A percentile compares a stretch with the other conserved stretches of the same genome.
Evolutionary conservation across 306 rosid species (phyloP).

Genomic region (Chamaecrista fasciculata): DNA sequence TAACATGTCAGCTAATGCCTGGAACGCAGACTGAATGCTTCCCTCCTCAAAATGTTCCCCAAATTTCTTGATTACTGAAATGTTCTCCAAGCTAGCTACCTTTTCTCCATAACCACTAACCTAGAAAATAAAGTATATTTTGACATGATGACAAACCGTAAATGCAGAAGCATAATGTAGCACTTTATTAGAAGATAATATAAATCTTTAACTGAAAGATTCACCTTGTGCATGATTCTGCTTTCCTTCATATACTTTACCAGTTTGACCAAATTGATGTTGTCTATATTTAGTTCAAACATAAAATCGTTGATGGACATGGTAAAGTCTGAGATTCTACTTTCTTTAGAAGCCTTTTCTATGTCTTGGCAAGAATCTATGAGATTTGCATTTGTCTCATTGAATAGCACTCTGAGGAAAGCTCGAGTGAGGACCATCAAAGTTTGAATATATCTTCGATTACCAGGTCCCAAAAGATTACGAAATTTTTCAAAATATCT

Average conservation of each 20-base stretch:
- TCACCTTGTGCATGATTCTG: constrained; percentile 93
- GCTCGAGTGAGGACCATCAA: constrained; percentile 66
- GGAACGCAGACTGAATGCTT: constrained; percentile 78
- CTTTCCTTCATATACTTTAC: constrained; percentile 81
- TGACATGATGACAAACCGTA: constrained; percentile 11
- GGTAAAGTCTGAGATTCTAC: constrained; percentile 44
- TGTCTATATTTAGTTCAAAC: constrained; percentile 76
- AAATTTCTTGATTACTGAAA: constrained; percentile 21
- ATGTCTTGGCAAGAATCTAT: constrained; percentile 33
- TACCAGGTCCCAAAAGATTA: constrained; percentile 80
- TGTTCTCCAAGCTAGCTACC: constrained; percentile 43
- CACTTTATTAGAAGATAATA: constrained; percentile 13
- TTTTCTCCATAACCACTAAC: constrained; percentile 80
- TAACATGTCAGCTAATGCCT: constrained; percentile 67
- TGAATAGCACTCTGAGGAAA: constrained; percentile 55
- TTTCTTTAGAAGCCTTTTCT: constrained; percentile 48
- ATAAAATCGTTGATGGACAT: constrained; percentile 84
- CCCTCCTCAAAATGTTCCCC: constrained; percentile 48
- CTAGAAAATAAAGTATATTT: constrained; percentile 47
- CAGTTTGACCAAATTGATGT: constrained; percentile 85
- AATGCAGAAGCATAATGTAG: constrained; percentile 17
- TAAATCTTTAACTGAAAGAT: constrained; percentile 22
- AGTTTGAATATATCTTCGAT: constrained; percentile 93
- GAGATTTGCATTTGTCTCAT: constrained; percentile 41
- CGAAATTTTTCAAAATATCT: constrained; percentile 75